phyloP scores from a whole-genome alignment of 192 early-diverging fungal species.

The Phlyctochytrium arcticum region DNA sequence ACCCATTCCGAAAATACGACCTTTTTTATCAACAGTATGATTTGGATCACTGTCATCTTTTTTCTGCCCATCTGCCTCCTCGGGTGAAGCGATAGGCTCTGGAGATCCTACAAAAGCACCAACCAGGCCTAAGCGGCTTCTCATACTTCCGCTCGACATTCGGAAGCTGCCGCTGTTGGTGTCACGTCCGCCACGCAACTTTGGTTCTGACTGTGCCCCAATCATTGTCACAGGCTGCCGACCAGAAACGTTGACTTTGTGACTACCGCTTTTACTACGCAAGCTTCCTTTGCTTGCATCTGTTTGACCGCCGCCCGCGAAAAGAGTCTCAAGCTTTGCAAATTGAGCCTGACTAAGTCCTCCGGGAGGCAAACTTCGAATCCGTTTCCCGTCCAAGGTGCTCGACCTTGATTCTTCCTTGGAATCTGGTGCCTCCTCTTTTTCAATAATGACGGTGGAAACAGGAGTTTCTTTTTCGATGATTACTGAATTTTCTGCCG shows the following conservation, averaged over 20 bases:
- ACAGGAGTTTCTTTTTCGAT: background rate
- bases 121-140: background rate
- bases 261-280: background rate
- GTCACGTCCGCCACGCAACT: background rate
- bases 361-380: slow-evolving; percentile 5
- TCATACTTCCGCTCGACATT: background rate
- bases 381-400: background rate
- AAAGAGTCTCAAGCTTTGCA: background rate
- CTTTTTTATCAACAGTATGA: too few relatives aligned
- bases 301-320: background rate
- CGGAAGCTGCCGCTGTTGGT: background rate
- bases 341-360: slow-evolving; percentile 10
- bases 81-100: background rate
- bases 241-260: too few relatives aligned
- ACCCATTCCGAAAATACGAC: too few relatives aligned
- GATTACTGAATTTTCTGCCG: too few relatives aligned
- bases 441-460: background rate
- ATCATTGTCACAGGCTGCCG: background rate
- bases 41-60: too few relatives aligned
- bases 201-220: background rate
- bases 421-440: too few relatives aligned
- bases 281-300: background rate
- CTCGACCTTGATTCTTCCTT: too few relatives aligned
- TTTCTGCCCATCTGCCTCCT: background rate
- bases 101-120: background rate